Evolutionary conservation across 352 stramenopile genomes (phyloP).

Genomic region (Pythium sp.): DNA sequence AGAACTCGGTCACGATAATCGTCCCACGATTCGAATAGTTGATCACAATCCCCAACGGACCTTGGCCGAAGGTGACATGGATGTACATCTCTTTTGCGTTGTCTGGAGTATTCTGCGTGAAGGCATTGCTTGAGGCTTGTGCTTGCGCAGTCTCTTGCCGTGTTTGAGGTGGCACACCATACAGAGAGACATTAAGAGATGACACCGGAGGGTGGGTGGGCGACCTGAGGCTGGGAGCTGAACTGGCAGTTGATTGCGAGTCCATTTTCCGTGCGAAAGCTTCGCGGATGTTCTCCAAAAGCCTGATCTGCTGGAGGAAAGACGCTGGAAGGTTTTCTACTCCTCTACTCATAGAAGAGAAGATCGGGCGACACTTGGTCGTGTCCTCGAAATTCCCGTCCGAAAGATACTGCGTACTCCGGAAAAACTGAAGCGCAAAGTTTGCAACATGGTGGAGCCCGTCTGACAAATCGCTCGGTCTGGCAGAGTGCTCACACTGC

Average conservation of each 20-base stretch:
- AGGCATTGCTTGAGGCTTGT: neutral
- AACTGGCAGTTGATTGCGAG: slow-evolving; percentile 11
- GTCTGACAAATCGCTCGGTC: slow-evolving; percentile 54
- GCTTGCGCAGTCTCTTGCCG: neutral
- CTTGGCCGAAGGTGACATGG: slow-evolving; percentile 65
- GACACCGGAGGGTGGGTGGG: neutral
- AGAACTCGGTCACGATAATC: slow-evolving; percentile 83
- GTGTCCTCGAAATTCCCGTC: slow-evolving; percentile 58
- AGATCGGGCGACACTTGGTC: slow-evolving; percentile 53
- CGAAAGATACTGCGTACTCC: slow-evolving; percentile 57
- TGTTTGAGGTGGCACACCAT: neutral
- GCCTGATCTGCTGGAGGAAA: slow-evolving; percentile 69
- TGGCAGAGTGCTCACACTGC: slow-evolving; percentile 38
- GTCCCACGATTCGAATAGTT: slow-evolving; percentile 73
- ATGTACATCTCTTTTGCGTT: slow-evolving; percentile 35
- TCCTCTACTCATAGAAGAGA: slow-evolving; percentile 32
- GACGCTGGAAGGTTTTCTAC: slow-evolving; percentile 61
- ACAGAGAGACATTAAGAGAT: slow-evolving; percentile 8
- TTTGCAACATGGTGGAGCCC: slow-evolving; percentile 72
- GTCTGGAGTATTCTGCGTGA: neutral
- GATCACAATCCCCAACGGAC: slow-evolving; percentile 80
- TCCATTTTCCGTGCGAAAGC: slow-evolving; percentile 28
- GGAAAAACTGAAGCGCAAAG: slow-evolving; percentile 75
- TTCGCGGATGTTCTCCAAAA: slow-evolving; percentile 61
- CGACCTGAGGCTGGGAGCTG: slow-evolving; percentile 13